A percentile compares a stretch with the other conserved stretches of the same genome.
Conservation (phyloP, 106 monocot genomes). For the Apostasia ramifera region DNA sequence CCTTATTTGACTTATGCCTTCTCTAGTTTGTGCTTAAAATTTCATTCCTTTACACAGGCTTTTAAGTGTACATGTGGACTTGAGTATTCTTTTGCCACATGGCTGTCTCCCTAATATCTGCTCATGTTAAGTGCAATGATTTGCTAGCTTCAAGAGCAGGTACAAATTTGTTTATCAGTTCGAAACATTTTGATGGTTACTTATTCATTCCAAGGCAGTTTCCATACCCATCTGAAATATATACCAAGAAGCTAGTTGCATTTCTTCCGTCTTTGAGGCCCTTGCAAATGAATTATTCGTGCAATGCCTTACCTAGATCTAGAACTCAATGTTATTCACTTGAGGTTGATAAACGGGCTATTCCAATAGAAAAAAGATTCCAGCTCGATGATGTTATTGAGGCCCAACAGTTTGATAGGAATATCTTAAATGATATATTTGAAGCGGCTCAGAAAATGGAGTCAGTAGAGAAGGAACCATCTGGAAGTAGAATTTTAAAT, state of each 20-base stretch:
- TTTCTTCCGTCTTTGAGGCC: not conserved
- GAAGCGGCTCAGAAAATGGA: slow-evolving; percentile 89
- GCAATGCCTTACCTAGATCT: not conserved
- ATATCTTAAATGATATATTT: slow-evolving; percentile 62
- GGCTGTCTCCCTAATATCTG: not conserved
- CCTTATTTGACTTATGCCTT: too few relatives aligned
- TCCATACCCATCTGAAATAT: not conserved
- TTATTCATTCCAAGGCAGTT: not conserved
- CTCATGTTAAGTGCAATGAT: not conserved
- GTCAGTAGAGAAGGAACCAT: slow-evolving; percentile 56
- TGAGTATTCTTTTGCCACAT: not conserved
- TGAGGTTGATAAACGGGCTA: slow-evolving; percentile 6
- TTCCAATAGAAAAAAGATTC: slow-evolving; percentile 28
- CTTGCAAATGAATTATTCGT: not conserved
- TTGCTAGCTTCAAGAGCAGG: slow-evolving; percentile 2
- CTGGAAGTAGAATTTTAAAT: slow-evolving; percentile 42
- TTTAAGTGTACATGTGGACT: too few relatives aligned
- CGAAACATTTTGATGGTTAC: not conserved
- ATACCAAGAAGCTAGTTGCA: not conserved
- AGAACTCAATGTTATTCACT: slow-evolving; percentile 8
- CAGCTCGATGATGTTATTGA: slow-evolving; percentile 87
- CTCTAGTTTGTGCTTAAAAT: too few relatives aligned
- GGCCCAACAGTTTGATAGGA: slow-evolving; percentile 88
- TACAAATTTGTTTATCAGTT: not conserved
- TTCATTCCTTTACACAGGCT: too few relatives aligned